These are phyloP conservation scores for Gillenia trifoliata DNA, from an alignment of 306 rosid genomes.

Conservation along the genomic window DNA sequence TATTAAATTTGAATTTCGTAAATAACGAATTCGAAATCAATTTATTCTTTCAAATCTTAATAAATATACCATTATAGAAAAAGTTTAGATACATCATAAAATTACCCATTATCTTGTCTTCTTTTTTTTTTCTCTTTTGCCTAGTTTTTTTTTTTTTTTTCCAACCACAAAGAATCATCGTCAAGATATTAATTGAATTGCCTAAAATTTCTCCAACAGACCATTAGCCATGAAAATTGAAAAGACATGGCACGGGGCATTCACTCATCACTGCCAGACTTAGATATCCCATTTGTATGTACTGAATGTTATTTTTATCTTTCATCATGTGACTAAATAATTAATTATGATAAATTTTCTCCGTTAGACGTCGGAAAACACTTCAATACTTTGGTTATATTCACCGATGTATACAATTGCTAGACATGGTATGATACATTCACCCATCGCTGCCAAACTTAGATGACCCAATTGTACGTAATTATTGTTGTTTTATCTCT, in stretches of 20 bases:
- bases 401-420: no score
- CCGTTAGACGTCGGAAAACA: no score
- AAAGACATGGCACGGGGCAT: not conserved
- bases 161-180: not conserved
- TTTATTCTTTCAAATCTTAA: no score
- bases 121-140: no score
- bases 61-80: no score
- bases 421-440: no score
- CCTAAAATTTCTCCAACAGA: not conserved
- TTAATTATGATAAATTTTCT: not conserved
- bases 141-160: not conserved
- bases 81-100: no score
- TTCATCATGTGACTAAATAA: not conserved
- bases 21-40: no score
- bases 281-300: not conserved
- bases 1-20: no score
- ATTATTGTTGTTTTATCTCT: not conserved
- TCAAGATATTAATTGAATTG: not conserved
- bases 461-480: not conserved
- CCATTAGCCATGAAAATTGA: not conserved
- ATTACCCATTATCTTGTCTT: no score
- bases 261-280: not conserved
- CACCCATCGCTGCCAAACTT: not conserved
- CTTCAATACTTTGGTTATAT: no score
- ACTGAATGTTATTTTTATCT: accelerated